These are phyloP conservation scores for Neckera pumila DNA, from an alignment of 225 moss, liverwort and hornwort genomes.

Conservation along the genomic window DNA sequence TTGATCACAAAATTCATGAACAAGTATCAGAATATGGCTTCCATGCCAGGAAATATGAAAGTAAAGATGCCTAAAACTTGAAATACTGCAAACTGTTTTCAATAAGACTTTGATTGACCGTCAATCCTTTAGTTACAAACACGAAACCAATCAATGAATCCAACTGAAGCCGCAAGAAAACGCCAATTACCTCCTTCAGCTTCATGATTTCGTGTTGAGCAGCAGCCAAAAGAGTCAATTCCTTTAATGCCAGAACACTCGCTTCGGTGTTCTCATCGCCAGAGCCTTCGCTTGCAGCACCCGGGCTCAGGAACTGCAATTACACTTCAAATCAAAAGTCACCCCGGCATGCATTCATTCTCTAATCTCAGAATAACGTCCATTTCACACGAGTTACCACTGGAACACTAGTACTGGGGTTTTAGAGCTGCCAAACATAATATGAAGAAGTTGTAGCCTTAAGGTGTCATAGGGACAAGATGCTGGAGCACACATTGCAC, in stretches of 20 bases:
- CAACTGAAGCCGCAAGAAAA: background rate
- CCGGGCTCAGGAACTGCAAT: background rate
- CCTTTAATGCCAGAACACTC: background rate
- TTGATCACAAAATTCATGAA: background rate
- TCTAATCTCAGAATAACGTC: background rate
- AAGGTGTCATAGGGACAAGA: background rate
- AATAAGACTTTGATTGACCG: background rate
- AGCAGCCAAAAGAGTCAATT: conserved; percentile 16
- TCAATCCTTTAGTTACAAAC: background rate
- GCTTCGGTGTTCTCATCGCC: background rate
- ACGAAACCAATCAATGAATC: background rate
- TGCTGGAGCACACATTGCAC: background rate
- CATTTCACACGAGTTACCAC: background rate
- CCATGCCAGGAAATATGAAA: background rate
- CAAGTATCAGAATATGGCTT: background rate
- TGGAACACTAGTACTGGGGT: background rate
- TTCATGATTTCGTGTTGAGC: conserved; percentile 23
- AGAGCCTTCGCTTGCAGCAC: background rate
- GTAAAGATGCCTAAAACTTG: background rate
- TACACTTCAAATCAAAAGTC: background rate
- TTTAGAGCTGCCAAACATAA: background rate
- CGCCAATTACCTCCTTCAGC: conserved; percentile 12
- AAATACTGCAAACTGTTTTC: background rate
- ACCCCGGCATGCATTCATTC: background rate
- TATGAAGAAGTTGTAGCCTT: background rate